These are phyloP conservation scores for Candolleomyces aberdarensis DNA, from an alignment of 768 basidiomycete species.

Conservation along the genomic window DNA sequence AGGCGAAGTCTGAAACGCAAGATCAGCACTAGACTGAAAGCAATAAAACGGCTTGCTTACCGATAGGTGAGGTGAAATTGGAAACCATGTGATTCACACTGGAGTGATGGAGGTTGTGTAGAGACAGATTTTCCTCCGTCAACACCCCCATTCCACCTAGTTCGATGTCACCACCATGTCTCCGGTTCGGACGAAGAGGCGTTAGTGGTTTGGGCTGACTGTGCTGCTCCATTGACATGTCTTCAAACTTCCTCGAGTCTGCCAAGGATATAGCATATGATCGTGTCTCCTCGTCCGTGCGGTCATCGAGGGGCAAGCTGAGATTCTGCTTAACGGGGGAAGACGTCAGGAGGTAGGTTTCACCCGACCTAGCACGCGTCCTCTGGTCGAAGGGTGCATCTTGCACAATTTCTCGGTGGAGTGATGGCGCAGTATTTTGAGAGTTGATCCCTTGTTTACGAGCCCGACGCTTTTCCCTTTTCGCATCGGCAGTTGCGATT, in stretches of 20 bases:
- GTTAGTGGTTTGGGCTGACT: conserved; percentile 17
- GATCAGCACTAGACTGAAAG: background rate
- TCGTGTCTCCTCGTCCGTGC: conserved; percentile 9
- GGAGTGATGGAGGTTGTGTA: conserved; percentile 34
- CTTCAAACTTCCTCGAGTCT: conserved; percentile 24
- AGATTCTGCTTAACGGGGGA: conserved; percentile 27
- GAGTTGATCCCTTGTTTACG: conserved; percentile 23
- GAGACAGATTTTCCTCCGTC: conserved; percentile 43
- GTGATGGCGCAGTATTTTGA: conserved; percentile 12
- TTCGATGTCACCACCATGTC: conserved; percentile 35
- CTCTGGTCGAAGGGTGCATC: too few species aligned
- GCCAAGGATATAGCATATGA: conserved; percentile 1
- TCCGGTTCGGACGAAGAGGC: conserved; percentile 41
- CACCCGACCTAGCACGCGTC: conserved; percentile 7
- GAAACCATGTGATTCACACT: conserved; percentile 52
- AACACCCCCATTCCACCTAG: conserved; percentile 31
- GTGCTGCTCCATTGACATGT: conserved; percentile 16
- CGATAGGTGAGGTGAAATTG: conserved; percentile 69
- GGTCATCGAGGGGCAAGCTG: conserved; percentile 19
- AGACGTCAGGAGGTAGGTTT: conserved; percentile 32
- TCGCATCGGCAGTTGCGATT: conserved; percentile 50
- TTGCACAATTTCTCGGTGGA: background rate
- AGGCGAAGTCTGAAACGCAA: conserved; percentile 22
- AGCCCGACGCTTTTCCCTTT: conserved; percentile 36
- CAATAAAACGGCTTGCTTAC: conserved; percentile 32